Percentiles rank a stretch among this genome's conserved stretches.
phyloP scores from a whole-genome alignment of 2,329 filamentous ascomycete species.

The Pseudopyrenochaeta lycopersici region DNA sequence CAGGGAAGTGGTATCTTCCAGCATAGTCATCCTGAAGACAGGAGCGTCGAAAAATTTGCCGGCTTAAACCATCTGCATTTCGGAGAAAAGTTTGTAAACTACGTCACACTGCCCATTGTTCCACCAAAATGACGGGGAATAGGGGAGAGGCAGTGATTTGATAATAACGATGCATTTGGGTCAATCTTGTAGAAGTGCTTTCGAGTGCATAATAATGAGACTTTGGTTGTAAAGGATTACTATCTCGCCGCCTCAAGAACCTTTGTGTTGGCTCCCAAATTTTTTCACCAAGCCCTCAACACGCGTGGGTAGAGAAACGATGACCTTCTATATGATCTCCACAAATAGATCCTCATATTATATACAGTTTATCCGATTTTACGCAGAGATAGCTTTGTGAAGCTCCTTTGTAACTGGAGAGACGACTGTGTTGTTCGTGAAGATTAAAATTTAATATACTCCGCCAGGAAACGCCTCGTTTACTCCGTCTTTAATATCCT shows the following conservation, averaged over 20 bases:
- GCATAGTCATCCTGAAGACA: slow-evolving; percentile 61
- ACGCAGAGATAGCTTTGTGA: no score
- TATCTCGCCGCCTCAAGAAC: no score
- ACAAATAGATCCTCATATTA: no score
- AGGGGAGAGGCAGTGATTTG: background rate
- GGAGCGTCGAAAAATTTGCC: slow-evolving; percentile 52
- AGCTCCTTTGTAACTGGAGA: no score
- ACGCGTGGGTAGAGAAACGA: no score
- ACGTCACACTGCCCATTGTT: slow-evolving; percentile 63
- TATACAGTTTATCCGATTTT: no score
- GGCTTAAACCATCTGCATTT: slow-evolving; percentile 66
- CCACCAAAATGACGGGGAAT: slow-evolving; percentile 49
- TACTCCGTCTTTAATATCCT: background rate
- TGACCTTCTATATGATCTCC: no score
- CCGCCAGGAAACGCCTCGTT: background rate
- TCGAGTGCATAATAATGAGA: no score
- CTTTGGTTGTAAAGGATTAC: no score
- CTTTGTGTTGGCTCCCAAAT: no score
- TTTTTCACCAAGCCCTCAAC: no score
- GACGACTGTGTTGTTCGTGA: background rate
- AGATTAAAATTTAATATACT: background rate
- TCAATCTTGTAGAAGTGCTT: no score
- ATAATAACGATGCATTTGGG: background rate
- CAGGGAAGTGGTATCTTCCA: slow-evolving; percentile 67
- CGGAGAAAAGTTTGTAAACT: slow-evolving; percentile 59